Base-by-base conservation (phyloP, 1,284 basidiomycete species). In the Termitomyces sp. region DNA sequence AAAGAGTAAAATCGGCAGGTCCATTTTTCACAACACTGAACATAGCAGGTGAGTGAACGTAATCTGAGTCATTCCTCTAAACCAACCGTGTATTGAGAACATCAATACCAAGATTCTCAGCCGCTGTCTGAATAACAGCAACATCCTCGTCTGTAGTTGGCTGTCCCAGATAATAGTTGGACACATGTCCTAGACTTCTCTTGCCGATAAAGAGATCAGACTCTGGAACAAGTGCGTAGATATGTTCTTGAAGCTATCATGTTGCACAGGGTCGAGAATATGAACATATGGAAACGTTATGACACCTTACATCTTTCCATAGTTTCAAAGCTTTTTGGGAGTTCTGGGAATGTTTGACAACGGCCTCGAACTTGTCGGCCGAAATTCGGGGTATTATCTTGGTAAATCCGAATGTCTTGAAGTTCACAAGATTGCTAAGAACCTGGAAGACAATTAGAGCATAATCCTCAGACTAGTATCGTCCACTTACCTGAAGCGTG, bases 111-210 rank as follows among this genome's bases (percentile, higher is more conserved):
- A 86, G 73, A 57, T 82, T 82, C 70, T 93, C 91, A 1, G 87
- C 86, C 1, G 83, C 82, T 5, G 73, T 73, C 66, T 92, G 91
- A 9, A 93, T 79, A 2, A 79, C 77, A 17, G 82, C 80, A 15
- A 92, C 88, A 65, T 93, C 90, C 0, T 82, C 80, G 60, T 92
- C 88, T 15, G 79, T 76, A 28, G 87, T 82, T 8, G 78, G 67
- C 57, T 87, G 78, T 1, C 88, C 88, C 24, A 86, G 80, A 65
- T 93, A 93, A 68, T 93, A 93, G 66, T 91, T 90, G 30, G 86
- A 89, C 48, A 90, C 65, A 58, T 92, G 89, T 1, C 90, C 90
- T 24, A 82, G 74, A 51, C 72, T 78, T 39, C 84, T 86, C 66
- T 93, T 92, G 52, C 90, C 91, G 59, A 93, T 88, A 65, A 80